Evolutionary conservation across 352 stramenopile species (phyloP), one percentile per base, ranked within the genome.

Genomic region (Hyaloperonospora arabidopsidis): DNA sequence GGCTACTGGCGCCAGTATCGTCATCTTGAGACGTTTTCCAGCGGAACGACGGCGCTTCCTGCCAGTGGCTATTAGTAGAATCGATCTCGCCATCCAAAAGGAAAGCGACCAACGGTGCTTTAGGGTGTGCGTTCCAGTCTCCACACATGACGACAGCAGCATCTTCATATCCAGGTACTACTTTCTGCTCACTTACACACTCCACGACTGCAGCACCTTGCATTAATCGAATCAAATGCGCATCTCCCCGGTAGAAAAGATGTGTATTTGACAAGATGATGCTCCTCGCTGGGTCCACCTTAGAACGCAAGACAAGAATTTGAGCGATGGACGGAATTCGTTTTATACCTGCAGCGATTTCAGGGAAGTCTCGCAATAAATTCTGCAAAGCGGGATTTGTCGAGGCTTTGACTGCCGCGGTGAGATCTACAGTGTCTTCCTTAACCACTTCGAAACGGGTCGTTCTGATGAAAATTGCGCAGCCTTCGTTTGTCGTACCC

Each of bases 261-360:
- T 90, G 80, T 11, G 80, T 88, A 41, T 90, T 90, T 0, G 66
- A 73, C n/a, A 88, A 45, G 49, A 90, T 32, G 17, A 86, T 44
- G 18, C 38, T 65, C 17, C 57, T 51, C 1, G 46, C 13, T 2
- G 57, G 54, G 17, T 74, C 49, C 1, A 50, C 12, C n/a, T 49
- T 54, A 1, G 66, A 72, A 25, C 68, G 65, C 5, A 90, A 64
- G 6, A 79, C 47, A 1, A 85, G 6, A 13, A 90, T 19, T 46
- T 90, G 80, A 17, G 72, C 80, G 38, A 90, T 63, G 1, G 80
- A 90, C 19, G 80, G 80, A 39, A 85, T 79, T 39, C 63, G 69
- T 18, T 59, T 49, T 1, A 87, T 61, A 5, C 63, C 74, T 39
- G 78, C 77, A 0, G 52, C 63, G 5, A 88, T 52, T 54, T 90